Evolutionary conservation across 345 rosid species (phyloP), one percentile per base, ranked within the genome.

Genomic region (Citrus cavaleriei): DNA sequence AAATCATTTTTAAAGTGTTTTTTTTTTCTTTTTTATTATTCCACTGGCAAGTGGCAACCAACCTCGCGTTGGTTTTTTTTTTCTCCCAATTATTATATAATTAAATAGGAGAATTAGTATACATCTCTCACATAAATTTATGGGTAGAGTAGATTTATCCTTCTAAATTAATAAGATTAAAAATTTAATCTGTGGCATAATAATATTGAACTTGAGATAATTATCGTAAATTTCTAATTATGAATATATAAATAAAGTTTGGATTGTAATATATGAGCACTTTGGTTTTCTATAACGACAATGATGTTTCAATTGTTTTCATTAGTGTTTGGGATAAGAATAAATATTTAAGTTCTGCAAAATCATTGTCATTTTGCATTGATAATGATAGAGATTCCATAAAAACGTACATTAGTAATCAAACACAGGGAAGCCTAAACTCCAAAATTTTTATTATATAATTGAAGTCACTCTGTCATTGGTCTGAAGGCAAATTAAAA

Each of bases 281-380:
- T 7, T 37, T 37, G 18, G 1, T 46, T 46, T 46, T 46, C 51
- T 46, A 46, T 13, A 46, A 3, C 5, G 51, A 74, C 16, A 62
- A 27, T 6, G 60, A 74, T 46, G 77, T 62, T 74, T 74, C 77
- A 62, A 62, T 74, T 74, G 27, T 54, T 74, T 61, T 42, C 58
- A 61, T 74, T 74, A 28, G 30, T 60, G 35, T 38, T 42, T 30
- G 63, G 10, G 32, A 46, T 46, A 46, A 46, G 51, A 16, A 46
- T 46, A 46, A 46, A 13, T 46, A 9, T 46, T 21, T 18, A 19
- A 54, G 6, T 70, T 18, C 9, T 51, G 74, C 19, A 54, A 16
- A 49, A 70, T 49, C 37, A 25, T 14, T 46, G 34, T 46, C 59
- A 27, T 18, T 34, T 65, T 8, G 6, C 8, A 3, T 6, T 7